Base-by-base conservation (phyloP, 2,329 filamentous ascomycete species). In the Colletotrichum limetticola region DNA sequence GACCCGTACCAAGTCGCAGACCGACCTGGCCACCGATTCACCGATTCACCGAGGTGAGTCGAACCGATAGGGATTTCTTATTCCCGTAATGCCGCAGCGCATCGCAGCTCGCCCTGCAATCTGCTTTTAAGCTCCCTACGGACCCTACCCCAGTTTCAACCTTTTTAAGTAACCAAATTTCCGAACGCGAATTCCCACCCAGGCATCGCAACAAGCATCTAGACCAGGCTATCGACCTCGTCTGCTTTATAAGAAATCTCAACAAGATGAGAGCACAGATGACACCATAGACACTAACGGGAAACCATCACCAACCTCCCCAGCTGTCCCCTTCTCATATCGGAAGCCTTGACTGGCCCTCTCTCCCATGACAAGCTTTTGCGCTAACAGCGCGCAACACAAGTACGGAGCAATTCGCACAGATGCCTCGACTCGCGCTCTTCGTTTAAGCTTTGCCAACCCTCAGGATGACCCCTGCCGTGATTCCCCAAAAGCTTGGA, bases 361-460 rank as follows among this genome's bases (percentile, higher is more conserved):
- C 30, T 60, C 14, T 8, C 32, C 24, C 14, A 8, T 26, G 22
- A 16, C 24, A 49, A 28, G 24, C 26, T 24, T 32, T 26, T 22
- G 35, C 52, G 37, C 22, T n/a, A 14, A 9, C 55, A 12, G 7
- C 37, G 14, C 37, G 37, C 37, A 19, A 42, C 14, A 16, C 14
- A 5, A 16, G 32, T 5, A 35, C 32, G 32, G 11, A 35, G 11
- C 0, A 35, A 5, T 12, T 4, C 1, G 32, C 32, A 35, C 32
- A 12, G 12, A 12, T 19, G 6, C 26, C 22, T 56, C 63, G 19
- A 32, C 8, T 24, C 3, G 16, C 8, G n/a, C 12, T 30, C 24
- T 49, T 49, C 42, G 42, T 24, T 67, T 49, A 67, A 71, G 68
- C 56, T 67, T 67, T 67, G 35, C 26, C 49, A 61, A 24, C 8